Evolutionary conservation across 2,329 filamentous ascomycete genomes (phyloP), one percentile per base, ranked within the genome.

Genomic region (Venturia aucupariae): DNA sequence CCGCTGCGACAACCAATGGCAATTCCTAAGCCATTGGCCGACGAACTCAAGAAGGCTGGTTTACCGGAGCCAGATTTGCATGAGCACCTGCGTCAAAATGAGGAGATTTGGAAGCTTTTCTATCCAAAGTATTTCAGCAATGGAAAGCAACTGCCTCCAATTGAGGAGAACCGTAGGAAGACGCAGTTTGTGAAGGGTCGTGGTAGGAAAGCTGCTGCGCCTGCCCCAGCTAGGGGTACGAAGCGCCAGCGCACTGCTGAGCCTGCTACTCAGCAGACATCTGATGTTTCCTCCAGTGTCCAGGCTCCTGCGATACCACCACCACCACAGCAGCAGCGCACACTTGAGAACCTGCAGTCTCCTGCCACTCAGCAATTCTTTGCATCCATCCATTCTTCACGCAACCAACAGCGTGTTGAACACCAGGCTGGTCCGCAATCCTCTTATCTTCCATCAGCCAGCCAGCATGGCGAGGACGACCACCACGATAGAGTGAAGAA

Each of bases 51-150:
- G 30, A 35, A 57, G 30, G 51, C 51, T 35, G 51, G 51, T 35
- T 19, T 32, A n/a, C 27, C 27, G 15, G 51, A 57, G 51, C 51
- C 51, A 35, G 30, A 57, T 35, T 22, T 57, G 51, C 51, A 57
- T n/a, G 51, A 57, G 15, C 30, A 57, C 22, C 51, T 57, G 15
- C 51, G 51, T 30, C 51, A 57, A 5, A 57, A 57, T 30, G 51
- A 57, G 30, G 51, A 57, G 15, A 35, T 57, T 22, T 57, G 51
- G 51, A 5, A 19, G 19, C 8, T 32, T 2, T 57, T 57, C 51
- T 57, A 57, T 22, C 51, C 51, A 57, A 3, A 57, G 51, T 35
- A 57, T 19, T 57, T n/a, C 51, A 57, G 35, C 27, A 35, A 57
- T 35, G 51, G 51, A 35, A 35, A 38, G 27, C 51, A 27, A n/a